Base-by-base conservation (phyloP, 176 grass and related monocot species). In the Calamus simplicifolius region DNA sequence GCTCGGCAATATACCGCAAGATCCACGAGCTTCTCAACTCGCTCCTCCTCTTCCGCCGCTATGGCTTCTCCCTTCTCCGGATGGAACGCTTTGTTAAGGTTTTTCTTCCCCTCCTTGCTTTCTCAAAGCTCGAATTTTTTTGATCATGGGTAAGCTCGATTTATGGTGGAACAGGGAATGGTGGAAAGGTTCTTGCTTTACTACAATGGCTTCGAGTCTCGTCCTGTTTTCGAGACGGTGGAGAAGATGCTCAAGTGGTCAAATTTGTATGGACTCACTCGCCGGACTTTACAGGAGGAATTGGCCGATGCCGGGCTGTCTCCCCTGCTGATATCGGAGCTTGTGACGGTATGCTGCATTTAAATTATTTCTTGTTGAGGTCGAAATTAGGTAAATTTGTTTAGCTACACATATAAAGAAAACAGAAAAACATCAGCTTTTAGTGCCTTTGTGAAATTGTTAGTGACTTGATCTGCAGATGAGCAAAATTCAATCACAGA, bases 211-310 rank as follows among this genome's bases (percentile, higher is more conserved):
- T 59, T 80, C 3, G 82, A 90, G 10, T 80, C 75, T 21, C 77
- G 86, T 59, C 86, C 90, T 7, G 67, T 84, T 19, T 95, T 95
- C 48, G 63, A 66, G 63, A 79, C 80, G 2, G 86, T 87, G 19
- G 90, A 95, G 63, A 86, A 95, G 51, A 95, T 95, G 90, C 82
- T 95, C 50, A 86, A 84, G 60, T 95, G 86, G 86, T 81, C 86
- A 6, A 80, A 68, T 5, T 74, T 95, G 7, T 84, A 87, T 62
- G 71, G 27, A 5, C 77, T 89, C 61, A 87, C 90, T 23, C 77
- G 51, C 7, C 79, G 82, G 63, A 95, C 86, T 25, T 86, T 95
- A 29, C 70, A 87, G 75, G 71, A 87, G 50, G 82, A 84, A 73
- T 73, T 95, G 27, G 25, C 63, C 7, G 71, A 81, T 64, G 79